Evolutionary conservation across 257 asterid species (phyloP), one percentile per base, ranked within the genome.

Genomic region (Fraxinus excelsior): DNA sequence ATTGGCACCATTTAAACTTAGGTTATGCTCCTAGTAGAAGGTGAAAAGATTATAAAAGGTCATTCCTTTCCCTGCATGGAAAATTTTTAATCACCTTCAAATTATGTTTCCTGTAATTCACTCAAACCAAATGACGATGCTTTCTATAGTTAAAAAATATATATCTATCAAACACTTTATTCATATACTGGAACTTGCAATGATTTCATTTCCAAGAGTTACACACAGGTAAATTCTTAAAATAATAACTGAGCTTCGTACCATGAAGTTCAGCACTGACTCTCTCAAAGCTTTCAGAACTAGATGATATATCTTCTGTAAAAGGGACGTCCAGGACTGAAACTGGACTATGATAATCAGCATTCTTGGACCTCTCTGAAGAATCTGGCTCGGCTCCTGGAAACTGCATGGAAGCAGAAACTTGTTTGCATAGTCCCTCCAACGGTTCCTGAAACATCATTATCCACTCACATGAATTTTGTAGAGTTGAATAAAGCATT

Each of bases 201-300:
- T 46, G 21, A 18, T 7, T 49, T 73, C 40, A 60, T 18, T 12
- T 51, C 68, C 29, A 42, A 18, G 12, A 18, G 23, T 49, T 10
- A 32, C 23, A 51, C 29, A 53, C 26, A 31, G 8, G 46, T 2
- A 32, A 42, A 38, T 8, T 74, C 69, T 25, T 21, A 18, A 13
- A 18, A 29, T 34, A 68, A 16, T 34, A 78, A 53, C 7, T n/a
- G 23, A 64, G 9, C 75, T 72, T 67, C 81, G 73, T 90, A 95
- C 99, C 98, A 73, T 81, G 85, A 38, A 90, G 87, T 80, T 81
- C 93, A 73, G 87, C 91, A 80, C 79, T 75, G 86, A 85, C 93
- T 80, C 85, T 84, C 78, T 81, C 90, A 73, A 85, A 84, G 78
- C 87, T 84, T 83, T 88, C 91, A 31, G 89, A 83, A 74, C 84